Evolutionary conservation across 306 rosid genomes (phyloP), one percentile per base, ranked within the genome.

Genomic region (Ormosia emarginata): DNA sequence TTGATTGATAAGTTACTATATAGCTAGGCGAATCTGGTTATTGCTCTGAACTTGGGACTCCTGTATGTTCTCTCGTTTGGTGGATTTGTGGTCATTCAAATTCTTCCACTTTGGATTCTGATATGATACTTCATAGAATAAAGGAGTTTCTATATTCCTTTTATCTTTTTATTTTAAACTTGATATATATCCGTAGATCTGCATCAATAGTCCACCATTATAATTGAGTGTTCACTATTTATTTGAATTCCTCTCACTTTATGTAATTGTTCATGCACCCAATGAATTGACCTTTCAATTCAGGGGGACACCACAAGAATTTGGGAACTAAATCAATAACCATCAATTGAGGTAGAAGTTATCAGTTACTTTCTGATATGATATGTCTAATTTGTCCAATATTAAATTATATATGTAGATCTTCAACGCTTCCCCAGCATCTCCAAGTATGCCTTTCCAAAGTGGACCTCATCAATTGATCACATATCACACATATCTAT

Each of bases 31-130:
- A 69, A 83, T 61, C 67, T 6, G 43, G 33, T 32, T 77, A 69
- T 41, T 83, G 61, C 72, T 46, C 57, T 24, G 5, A 53, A 40
- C 67, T 43, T n/a, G 32, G 58, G 65, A 63, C 15, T 71, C 41
- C 8, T 66, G 40, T 62, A 74, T 74, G 67, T 78, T 67, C 71
- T 61, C 2, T 33, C 64, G 61, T 58, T 18, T 74, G 70, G 82
- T 75, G 80, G 83, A 86, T 75, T 86, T 79, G 83, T 75, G 68
- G 80, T 76, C 85, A 63, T 70, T 74, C 77, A 56, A 63, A 79
- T 70, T 83, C 81, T 69, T 62, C 77, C 53, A 82, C 78, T 82
- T 74, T 37, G 74, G 67, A 63, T 39, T 32, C 6, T 63, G 50
- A 79, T 72, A 64, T 71, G 85, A 81, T 79, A 57, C 79, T 68